A percentile compares a stretch with the other conserved stretches of the same genome.
These are phyloP conservation scores for Tieghemostelium lacteum DNA, from an alignment of 78 protist genomes.

Conservation along the genomic window DNA sequence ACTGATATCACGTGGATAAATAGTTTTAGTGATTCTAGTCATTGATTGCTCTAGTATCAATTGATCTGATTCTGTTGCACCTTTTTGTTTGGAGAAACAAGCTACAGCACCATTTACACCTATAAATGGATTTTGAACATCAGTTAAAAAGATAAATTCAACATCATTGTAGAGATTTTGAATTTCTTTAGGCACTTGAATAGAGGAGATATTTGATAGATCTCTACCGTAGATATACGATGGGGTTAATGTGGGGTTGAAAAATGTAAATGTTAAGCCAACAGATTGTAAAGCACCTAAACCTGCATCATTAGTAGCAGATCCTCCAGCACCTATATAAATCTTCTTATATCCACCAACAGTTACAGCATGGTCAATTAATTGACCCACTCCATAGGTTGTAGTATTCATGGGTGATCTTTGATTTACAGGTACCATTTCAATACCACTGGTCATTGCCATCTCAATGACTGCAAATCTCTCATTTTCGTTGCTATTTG, in stretches of 20 bases:
- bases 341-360: constrained; percentile 6
- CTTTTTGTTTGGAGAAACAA: constrained; percentile 78
- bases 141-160: constrained; percentile 43
- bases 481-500: not conserved
- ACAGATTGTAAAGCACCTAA: constrained; percentile 72
- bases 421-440: constrained; percentile 20
- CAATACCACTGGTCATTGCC: constrained; percentile 74
- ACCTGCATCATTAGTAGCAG: constrained; percentile 88
- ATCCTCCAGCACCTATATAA: constrained; percentile 83
- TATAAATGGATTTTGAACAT: constrained; percentile 62
- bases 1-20: constrained; percentile 37
- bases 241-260: not conserved
- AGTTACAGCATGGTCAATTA: constrained; percentile 43
- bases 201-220: not conserved
- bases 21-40: constrained; percentile 26
- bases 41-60: constrained; percentile 60
- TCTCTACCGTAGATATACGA: constrained; percentile 24
- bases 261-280: not conserved
- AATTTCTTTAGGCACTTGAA: too few relatives aligned
- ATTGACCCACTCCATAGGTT: constrained; percentile 77
- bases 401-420: constrained; percentile 78
- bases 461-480: constrained; percentile 72
- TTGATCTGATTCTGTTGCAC: constrained; percentile 57
- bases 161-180: not conserved
- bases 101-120: constrained; percentile 82